Evolutionary conservation across 352 stramenopile species (phyloP), one percentile per base, ranked within the genome.

Genomic region (Phytophthora meadii): DNA sequence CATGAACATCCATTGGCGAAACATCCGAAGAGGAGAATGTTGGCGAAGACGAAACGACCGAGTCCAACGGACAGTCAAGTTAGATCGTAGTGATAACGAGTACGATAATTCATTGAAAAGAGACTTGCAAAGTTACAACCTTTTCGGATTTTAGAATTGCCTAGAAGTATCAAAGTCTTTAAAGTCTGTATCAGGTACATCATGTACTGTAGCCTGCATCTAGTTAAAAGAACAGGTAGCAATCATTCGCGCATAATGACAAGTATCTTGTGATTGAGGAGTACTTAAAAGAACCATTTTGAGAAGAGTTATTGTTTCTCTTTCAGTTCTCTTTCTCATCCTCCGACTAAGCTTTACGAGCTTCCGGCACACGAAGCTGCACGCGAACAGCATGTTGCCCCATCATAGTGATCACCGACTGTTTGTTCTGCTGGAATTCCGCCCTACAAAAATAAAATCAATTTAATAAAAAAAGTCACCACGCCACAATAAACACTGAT

Each of bases 391-490:
- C 80, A 59, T 92, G 82, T 44, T 90, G 79, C 37, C 75, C 79
- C 85, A 93, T 92, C 76, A 93, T 85, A 14, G 82, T 78, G 36
- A 92, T 81, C 42, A 91, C 85, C 22, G 65, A 62, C 34, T 71
- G 66, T 54, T 93, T 93, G 79, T 93, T 93, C 65, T 66, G 63
- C 34, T 82, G 47, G 56, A 91, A 93, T 51, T 92, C 81, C 9
- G 65, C 62, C 54, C 77, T 89, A 65, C 40, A 45, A 40, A 47
- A 22, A 61, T 27, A 15, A 39, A 42, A 27, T 55, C 0, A 30
- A 6, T 30, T 6, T 30, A 30, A 30, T 22, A 22, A 22, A 22
- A 22, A 22, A 65, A 56, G 39, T 17, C 8, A 42, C 22, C 17
- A 47, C 15, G 41, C 25, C 39, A 64, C 40, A 67, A 36, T 14